Conservation (phyloP, 1,284 basidiomycete species). For the Fomitiporia mediterranea region DNA sequence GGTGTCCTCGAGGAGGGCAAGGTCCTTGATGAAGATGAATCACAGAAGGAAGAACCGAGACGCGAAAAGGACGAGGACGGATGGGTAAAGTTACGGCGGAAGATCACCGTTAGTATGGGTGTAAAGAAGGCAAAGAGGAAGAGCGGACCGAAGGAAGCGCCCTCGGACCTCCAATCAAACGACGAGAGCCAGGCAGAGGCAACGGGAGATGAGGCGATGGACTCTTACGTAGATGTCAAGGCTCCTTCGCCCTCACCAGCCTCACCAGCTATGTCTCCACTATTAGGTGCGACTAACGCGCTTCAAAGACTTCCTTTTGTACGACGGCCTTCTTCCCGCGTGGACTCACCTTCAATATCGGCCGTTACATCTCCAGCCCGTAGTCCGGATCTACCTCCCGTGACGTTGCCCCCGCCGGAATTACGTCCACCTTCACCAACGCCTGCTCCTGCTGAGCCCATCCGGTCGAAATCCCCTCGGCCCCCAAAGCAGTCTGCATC, state of each 20-base stretch:
- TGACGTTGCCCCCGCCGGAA: constrained; percentile 5
- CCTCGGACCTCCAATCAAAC: neutral
- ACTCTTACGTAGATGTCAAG: constrained; percentile 13
- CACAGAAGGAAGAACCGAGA: constrained; percentile 26
- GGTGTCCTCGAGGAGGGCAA: constrained; percentile 8
- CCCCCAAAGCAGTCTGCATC: constrained; percentile 48
- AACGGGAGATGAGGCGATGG: neutral
- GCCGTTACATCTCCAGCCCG: constrained; percentile 6
- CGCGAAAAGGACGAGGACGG: constrained; percentile 37
- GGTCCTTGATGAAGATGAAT: neutral
- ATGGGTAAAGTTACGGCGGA: constrained; percentile 56
- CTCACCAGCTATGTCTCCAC: constrained; percentile 6
- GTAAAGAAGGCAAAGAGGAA: constrained; percentile 34
- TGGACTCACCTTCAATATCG: constrained; percentile 13
- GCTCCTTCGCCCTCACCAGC: constrained; percentile 2
- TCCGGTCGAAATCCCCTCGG: constrained; percentile 37
- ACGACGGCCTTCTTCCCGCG: constrained; percentile 23
- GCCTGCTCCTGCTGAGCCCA: constrained; percentile 24
- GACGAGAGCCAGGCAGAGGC: constrained; percentile 2
- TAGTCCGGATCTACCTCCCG: constrained; percentile 22
- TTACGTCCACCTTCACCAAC: constrained; percentile 22
- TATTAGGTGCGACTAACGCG: constrained; percentile 2
- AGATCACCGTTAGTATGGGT: constrained; percentile 54
- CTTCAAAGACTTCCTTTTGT: constrained; percentile 11
- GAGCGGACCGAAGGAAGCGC: constrained; percentile 23